Base-by-base conservation (phyloP, 306 rosid genomes). In the Pueraria montana region DNA sequence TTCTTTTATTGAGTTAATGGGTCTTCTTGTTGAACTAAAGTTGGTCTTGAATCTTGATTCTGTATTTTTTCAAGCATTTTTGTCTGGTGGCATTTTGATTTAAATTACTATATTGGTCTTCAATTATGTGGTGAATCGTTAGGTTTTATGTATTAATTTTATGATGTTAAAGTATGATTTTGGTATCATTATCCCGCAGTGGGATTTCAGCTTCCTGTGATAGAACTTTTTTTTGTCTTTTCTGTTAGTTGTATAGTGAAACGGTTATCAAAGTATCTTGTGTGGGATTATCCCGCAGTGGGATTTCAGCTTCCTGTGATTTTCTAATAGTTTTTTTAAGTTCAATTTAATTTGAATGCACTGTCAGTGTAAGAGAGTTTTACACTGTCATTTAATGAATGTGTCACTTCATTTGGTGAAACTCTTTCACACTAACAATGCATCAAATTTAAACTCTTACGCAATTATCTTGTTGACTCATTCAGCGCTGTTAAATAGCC, bases 81-180 rank as follows among this genome's bases (percentile, higher is more conserved):
- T 68, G 11, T 45, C 23, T 17, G 46, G 24, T 68, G 53, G 62
- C 45, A 71, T 62, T 69, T 46, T 45, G 32, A 56, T 79, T 59
- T 77, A 14, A 66, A 42, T 80, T 36, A 55, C 53, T 62, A 48
- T 16, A 53, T 78, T 43, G 18, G 61, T 42, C 26, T 11, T 72
- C 14, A 23, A 74, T 32, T 16, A 23, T 69, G 56, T 69, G 82
- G 81, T 36, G 53, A 42, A 38, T 59, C 50, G 24, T 40, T 68
- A 10, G 65, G 62, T 46, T 74, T n/a, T 18, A 65, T 56, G 4
- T 73, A 34, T n/a, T 30, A 30, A 5, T 30, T 30, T 30, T 30
- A 20, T 61, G 27, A 38, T 58, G 8, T 32, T 38, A 17, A 38
- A 79, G 23, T 73, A 11, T 20, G 56, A 24, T 5, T 36, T 59